phyloP scores from a whole-genome alignment of 257 asterid species.

The Solanum chilense region DNA sequence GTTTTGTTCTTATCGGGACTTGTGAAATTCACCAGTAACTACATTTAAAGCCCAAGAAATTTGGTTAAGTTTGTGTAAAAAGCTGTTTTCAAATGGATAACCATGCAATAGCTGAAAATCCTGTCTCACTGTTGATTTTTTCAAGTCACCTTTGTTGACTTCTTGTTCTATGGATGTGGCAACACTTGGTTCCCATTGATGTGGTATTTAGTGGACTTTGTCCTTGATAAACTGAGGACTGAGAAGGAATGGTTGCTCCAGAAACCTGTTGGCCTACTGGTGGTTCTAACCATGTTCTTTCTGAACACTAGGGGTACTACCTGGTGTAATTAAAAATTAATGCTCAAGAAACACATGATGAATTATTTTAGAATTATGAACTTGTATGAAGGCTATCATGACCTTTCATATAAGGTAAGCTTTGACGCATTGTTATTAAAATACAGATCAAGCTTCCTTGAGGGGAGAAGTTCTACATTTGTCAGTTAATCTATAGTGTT shows the following conservation, averaged over 20 bases:
- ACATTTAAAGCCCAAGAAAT: not conserved
- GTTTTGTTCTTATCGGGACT: not conserved
- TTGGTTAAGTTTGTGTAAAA: not conserved
- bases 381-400: not conserved
- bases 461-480: not conserved
- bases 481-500: not conserved
- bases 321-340: not conserved
- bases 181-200: not conserved
- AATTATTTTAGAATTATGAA: not conserved
- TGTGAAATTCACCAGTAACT: not conserved
- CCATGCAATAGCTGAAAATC: not conserved
- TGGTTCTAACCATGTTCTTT: not conserved
- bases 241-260: not conserved
- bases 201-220: not conserved
- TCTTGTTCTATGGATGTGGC: not conserved
- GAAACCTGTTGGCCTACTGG: not conserved
- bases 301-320: not conserved
- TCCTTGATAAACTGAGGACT: not conserved
- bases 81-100: not conserved
- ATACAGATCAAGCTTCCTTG: not conserved
- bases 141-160: not conserved
- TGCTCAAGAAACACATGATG: not conserved
- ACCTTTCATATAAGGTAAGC: not conserved
- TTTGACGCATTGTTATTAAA: not conserved
- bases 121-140: not conserved